Conservation (phyloP, 441 rosid genomes). For the Gossypium gossypioides region DNA sequence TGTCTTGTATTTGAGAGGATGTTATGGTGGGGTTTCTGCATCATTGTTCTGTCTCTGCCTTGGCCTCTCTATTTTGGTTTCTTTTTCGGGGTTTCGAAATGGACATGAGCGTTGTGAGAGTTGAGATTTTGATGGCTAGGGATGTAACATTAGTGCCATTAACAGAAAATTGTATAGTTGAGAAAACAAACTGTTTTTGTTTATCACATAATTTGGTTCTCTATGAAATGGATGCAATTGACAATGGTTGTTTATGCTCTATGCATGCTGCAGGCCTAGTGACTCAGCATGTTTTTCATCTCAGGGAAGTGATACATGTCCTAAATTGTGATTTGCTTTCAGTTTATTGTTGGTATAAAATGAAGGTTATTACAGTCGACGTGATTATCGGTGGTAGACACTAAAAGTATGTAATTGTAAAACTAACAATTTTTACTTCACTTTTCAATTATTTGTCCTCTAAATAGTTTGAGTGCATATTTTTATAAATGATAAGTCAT, state of each 20-base stretch:
- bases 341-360: neutral
- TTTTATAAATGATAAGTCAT: too few species aligned
- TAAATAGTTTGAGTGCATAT: too few species aligned
- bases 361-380: neutral
- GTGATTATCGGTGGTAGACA: too few species aligned
- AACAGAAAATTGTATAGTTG: slow-evolving; percentile 27
- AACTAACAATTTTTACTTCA: too few species aligned
- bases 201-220: slow-evolving; percentile 7
- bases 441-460: too few species aligned
- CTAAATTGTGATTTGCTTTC: neutral
- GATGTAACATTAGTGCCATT: slow-evolving; percentile 19
- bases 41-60: slow-evolving; percentile 7
- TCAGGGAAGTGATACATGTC: neutral
- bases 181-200: slow-evolving; percentile 3
- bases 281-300: neutral
- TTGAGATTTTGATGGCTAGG: slow-evolving; percentile 22
- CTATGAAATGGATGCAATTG: neutral
- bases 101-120: slow-evolving; percentile 3
- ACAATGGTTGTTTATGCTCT: neutral
- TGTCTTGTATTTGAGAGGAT: slow-evolving; percentile 5
- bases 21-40: slow-evolving; percentile 10
- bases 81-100: slow-evolving; percentile 7
- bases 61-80: slow-evolving; percentile 13
- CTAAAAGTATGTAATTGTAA: too few species aligned
- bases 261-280: neutral